Evolutionary conservation across 768 basidiomycete genomes (phyloP).

Genomic region (Daedalea quercina): DNA sequence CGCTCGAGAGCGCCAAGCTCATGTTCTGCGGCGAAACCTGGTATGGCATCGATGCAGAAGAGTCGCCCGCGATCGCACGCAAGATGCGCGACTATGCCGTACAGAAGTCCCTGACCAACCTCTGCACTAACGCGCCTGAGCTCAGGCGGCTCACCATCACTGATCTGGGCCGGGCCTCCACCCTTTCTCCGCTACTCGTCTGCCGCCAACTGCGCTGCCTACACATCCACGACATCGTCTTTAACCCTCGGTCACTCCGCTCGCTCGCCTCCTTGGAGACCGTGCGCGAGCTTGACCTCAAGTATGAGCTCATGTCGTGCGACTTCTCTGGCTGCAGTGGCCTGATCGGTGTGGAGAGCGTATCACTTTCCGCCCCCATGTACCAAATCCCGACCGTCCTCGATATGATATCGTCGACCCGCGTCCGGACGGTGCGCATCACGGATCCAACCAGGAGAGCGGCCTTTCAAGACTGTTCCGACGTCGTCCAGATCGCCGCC

Average conservation of each 20-base stretch:
- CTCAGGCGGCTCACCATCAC: neutral
- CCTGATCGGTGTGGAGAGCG: neutral
- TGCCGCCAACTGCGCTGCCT: neutral
- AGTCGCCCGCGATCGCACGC: neutral
- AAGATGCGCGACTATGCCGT: neutral
- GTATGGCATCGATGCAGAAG: neutral
- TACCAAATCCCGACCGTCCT: neutral
- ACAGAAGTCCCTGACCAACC: neutral
- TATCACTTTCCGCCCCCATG: neutral
- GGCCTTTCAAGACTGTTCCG: neutral
- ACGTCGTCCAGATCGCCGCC: neutral
- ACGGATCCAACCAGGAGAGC: neutral
- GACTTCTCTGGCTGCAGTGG: neutral
- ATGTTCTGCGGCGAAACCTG: neutral
- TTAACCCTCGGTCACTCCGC: neutral
- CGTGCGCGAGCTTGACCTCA: neutral
- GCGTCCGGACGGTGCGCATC: neutral
- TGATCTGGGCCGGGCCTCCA: neutral
- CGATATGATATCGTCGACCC: neutral
- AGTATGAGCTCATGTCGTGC: neutral
- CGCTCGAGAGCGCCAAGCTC: neutral
- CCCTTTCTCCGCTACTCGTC: neutral
- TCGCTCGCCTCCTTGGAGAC: neutral
- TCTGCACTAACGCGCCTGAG: neutral
- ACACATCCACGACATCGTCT: neutral